Evolutionary conservation across 768 basidiomycete species (phyloP).

Genomic region (Hirschioporus abietinus): DNA sequence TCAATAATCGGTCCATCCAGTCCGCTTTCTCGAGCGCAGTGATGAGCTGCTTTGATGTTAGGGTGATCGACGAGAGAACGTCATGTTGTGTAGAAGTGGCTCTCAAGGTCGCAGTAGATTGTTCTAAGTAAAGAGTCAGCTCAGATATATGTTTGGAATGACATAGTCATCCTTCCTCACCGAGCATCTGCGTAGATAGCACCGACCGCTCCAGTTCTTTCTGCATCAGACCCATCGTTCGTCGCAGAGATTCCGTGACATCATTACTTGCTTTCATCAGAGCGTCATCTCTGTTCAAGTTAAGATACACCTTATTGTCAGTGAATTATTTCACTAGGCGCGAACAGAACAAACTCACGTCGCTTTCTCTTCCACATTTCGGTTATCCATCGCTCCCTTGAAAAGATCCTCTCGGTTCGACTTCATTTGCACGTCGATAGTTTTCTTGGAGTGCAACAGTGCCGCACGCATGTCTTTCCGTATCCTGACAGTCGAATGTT

Average conservation of each 20-base stretch:
- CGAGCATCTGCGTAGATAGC: conserved; percentile 79
- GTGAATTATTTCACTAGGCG: background rate
- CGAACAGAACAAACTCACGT: conserved; percentile 35
- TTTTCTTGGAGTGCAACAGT: conserved; percentile 65
- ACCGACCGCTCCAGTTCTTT: conserved; percentile 88
- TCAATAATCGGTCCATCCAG: conserved; percentile 85
- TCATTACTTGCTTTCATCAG: conserved; percentile 87
- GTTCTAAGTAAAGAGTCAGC: conserved; percentile 38
- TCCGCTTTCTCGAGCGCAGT: conserved; percentile 86
- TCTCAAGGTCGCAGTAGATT: conserved; percentile 71
- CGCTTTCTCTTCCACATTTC: conserved; percentile 49
- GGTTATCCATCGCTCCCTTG: conserved; percentile 48
- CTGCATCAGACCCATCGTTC: conserved; percentile 85
- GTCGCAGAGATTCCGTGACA: conserved; percentile 81
- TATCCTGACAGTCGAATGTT: conserved; percentile 34
- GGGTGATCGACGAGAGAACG: conserved; percentile 61
- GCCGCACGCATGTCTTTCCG: conserved; percentile 63
- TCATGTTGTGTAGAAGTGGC: conserved; percentile 77
- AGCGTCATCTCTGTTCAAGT: conserved; percentile 58
- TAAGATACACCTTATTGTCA: background rate
- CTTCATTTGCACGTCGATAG: conserved; percentile 54
- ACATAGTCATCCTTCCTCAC: conserved; percentile 30
- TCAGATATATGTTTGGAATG: background rate
- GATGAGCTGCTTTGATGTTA: conserved; percentile 79
- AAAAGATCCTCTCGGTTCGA: conserved; percentile 70